Evolutionary conservation across 2,329 filamentous ascomycete genomes (phyloP), one percentile per base, ranked within the genome.

Genomic region (Gnomoniopsis sp.): DNA sequence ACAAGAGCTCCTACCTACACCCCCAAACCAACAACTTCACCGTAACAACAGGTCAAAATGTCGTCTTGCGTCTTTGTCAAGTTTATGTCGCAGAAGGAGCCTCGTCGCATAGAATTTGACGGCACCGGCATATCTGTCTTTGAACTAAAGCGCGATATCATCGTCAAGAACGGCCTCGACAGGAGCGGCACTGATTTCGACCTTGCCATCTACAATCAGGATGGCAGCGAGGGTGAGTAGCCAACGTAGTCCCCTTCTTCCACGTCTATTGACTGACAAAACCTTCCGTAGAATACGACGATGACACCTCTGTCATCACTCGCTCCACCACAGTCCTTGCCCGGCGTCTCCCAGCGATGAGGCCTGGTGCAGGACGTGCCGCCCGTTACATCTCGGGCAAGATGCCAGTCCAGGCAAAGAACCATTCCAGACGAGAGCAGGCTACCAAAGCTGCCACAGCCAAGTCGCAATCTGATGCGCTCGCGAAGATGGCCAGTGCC

Each of bases 31-130:
- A 43, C 22, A 47, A 50, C 15, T 52, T 19, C 53, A 51, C 47
- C 58, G 53, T 62, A 57, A 62, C 44, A 26, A 57, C 53, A 54
- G 53, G 62, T 72, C 78, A 86, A 70, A 70, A 97, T 97, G 93
- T 86, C 91, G 72, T 96, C 95, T 58, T 98, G 93, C 66, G 95
- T 99, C 71, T 98, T 97, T 78, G 99, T 97, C 90, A 96, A 96
- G 79, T 99, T 99, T 88, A 98, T 97, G 79, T 98, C 93, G 67
- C 92, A 96, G 73, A 97, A 92, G 79, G 95, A 98, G 72, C 91
- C 92, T 61, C 91, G 91, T 59, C 87, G 93, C 71, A 92, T 99
- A 69, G 90, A 93, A 71, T 98, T 99, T 75, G 93, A 99, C 76
- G 95, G 95, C 71, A 97, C 93, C 68, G 91, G 91, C 75, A 96